Evolutionary conservation across 805 yeast genomes (phyloP).

Genomic region (Pichia insulana): DNA sequence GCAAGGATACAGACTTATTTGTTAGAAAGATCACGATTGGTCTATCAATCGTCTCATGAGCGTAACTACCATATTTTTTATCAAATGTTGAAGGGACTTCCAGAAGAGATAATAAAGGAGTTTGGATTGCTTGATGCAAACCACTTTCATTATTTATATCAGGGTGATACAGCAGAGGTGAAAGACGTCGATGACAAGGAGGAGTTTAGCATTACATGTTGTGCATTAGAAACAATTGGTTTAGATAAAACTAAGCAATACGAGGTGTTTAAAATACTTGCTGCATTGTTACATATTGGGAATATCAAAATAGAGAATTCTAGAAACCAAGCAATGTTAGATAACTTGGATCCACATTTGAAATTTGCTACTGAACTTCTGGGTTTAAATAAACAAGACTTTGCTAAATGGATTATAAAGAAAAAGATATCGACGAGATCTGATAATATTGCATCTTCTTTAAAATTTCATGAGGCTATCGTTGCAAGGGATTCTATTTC

Average conservation of each 20-base stretch:
- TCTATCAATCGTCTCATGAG: conserved; percentile 79
- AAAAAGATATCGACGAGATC: conserved; percentile 86
- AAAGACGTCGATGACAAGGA: conserved; percentile 71
- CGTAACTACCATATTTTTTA: conserved; percentile 94
- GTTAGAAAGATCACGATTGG: conserved; percentile 87
- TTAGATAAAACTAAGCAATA: conserved; percentile 49
- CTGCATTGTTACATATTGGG: conserved; percentile 88
- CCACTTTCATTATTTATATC: conserved; percentile 74
- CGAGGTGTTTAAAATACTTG: conserved; percentile 66
- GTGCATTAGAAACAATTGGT: conserved; percentile 75
- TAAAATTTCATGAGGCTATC: conserved; percentile 72
- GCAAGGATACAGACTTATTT: conserved; percentile 89
- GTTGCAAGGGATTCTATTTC: conserved; percentile 95
- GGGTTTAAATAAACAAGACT: conserved; percentile 62
- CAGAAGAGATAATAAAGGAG: conserved; percentile 43
- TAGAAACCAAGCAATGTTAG: conserved; percentile 69
- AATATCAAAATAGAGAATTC: conserved; percentile 81
- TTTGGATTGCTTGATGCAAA: conserved; percentile 55
- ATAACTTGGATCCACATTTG: conserved; percentile 77
- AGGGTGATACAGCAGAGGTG: conserved; percentile 67
- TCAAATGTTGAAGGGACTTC: conserved; percentile 72
- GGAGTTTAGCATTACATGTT: conserved; percentile 68
- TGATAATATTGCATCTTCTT: conserved; percentile 79
- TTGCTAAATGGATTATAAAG: conserved; percentile 87
- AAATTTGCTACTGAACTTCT: conserved; percentile 73